phyloP scores from a whole-genome alignment of 768 basidiomycete genomes.

The Fistulinella prunicolor region DNA sequence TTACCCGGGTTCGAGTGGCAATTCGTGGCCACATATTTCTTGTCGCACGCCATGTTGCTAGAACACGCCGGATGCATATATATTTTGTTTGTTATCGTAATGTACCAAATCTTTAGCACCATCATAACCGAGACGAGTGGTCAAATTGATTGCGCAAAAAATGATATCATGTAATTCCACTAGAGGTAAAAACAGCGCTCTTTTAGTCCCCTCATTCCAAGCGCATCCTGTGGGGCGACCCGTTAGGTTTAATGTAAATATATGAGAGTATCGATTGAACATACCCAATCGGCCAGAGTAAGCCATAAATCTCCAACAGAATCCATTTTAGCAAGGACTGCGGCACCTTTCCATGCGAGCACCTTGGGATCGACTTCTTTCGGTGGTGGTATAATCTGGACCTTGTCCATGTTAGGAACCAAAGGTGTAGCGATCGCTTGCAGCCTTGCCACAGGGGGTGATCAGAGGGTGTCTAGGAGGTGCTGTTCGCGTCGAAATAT shows the following conservation, averaged over 20 bases:
- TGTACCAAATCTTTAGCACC: constrained; percentile 3
- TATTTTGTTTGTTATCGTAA: constrained; percentile 15
- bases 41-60: constrained; percentile 9
- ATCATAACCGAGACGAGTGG: neutral
- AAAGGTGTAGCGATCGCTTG: constrained; percentile 84
- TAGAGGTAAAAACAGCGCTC: constrained; percentile 81
- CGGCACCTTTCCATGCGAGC: constrained; percentile 93
- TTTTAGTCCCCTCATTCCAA: constrained; percentile 79
- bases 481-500: neutral
- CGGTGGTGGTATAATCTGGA: constrained; percentile 91
- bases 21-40: neutral
- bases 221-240: constrained; percentile 49
- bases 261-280: constrained; percentile 23
- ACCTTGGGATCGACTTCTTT: constrained; percentile 89
- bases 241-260: constrained; percentile 5
- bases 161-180: neutral
- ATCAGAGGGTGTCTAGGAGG: constrained; percentile 6
- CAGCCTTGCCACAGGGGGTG: constrained; percentile 40
- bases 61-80: neutral
- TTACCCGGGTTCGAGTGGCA: neutral
- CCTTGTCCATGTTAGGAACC: constrained; percentile 80
- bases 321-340: constrained; percentile 91
- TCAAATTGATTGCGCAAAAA: neutral
- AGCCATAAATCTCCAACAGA: constrained; percentile 89
- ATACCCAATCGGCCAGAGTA: constrained; percentile 81